Evolutionary conservation across 371 early-diverging fungal species (phyloP).

Genomic region (Blakeslea trispora): DNA sequence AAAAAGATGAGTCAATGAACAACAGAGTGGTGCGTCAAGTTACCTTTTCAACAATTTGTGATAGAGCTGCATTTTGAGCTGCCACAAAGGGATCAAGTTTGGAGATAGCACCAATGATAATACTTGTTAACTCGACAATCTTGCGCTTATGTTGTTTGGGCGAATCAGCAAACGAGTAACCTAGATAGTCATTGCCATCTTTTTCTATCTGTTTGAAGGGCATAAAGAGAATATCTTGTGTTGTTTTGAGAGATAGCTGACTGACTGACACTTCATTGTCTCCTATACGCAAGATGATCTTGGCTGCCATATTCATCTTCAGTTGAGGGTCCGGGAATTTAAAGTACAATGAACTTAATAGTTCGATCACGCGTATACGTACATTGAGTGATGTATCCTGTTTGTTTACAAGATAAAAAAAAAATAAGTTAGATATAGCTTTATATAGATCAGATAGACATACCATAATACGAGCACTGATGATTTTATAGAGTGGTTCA

Average conservation of each 20-base stretch:
- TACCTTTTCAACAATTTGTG: slow-evolving; percentile 41
- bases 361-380: slow-evolving; percentile 81
- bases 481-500: slow-evolving; percentile 69
- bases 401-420: no score
- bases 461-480: slow-evolving; percentile 75
- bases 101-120: slow-evolving; percentile 53
- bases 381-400: slow-evolving; percentile 87
- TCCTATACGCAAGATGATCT: slow-evolving; percentile 68
- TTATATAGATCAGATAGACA: slow-evolving; percentile 3
- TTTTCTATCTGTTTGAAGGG: slow-evolving; percentile 49
- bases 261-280: slow-evolving; percentile 83
- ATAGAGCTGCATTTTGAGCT: slow-evolving; percentile 24
- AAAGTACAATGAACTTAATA: slow-evolving; percentile 72
- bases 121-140: slow-evolving; percentile 38
- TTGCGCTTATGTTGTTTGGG: slow-evolving; percentile 45
- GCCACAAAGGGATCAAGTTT: slow-evolving; percentile 25
- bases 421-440: background rate
- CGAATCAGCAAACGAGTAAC: slow-evolving; percentile 30
- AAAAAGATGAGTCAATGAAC: background rate
- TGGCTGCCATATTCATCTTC: slow-evolving; percentile 74
- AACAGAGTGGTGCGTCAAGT: no score
- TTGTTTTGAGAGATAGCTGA: slow-evolving; percentile 69
- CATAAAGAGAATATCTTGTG: slow-evolving; percentile 75
- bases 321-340: slow-evolving; percentile 50
- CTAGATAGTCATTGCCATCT: slow-evolving; percentile 41